phyloP scores from a whole-genome alignment of 352 stramenopile genomes.

The Pseudoperonospora humuli region DNA sequence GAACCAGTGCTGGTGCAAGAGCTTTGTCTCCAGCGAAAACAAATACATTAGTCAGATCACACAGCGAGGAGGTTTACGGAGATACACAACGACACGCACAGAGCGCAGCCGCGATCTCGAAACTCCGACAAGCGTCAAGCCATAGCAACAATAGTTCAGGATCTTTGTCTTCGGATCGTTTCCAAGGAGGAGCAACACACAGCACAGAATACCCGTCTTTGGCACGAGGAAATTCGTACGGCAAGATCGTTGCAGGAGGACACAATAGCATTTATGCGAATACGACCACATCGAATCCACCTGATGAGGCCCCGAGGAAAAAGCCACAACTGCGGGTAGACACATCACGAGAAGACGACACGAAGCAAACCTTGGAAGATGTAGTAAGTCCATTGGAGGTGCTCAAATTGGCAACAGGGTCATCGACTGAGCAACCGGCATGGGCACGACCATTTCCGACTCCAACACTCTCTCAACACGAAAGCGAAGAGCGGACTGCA shows the following conservation, averaged over 20 bases:
- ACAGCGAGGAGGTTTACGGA: conserved; percentile 21
- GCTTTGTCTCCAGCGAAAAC: conserved; percentile 15
- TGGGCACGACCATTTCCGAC: conserved; percentile 68
- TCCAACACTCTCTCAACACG: conserved; percentile 28
- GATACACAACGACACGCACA: conserved; percentile 64
- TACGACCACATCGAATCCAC: background rate
- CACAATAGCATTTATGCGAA: conserved; percentile 14
- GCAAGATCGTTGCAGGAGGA: conserved; percentile 40
- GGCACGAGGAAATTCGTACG: conserved; percentile 32
- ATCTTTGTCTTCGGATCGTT: conserved; percentile 17
- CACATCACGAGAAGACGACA: conserved; percentile 28
- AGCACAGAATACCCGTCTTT: conserved; percentile 15
- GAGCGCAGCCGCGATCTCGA: conserved; percentile 64
- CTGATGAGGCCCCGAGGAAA: conserved; percentile 8
- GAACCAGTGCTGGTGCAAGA: conserved; percentile 19
- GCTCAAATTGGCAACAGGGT: conserved; percentile 57
- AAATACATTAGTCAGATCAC: conserved; percentile 18
- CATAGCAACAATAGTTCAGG: conserved; percentile 21
- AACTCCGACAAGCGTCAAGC: conserved; percentile 35
- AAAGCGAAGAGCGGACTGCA: conserved; percentile 23
- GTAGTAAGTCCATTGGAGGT: conserved; percentile 59
- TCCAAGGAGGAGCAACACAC: conserved; percentile 12
- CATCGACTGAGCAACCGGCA: conserved; percentile 48
- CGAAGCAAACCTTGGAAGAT: conserved; percentile 14
- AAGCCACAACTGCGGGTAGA: conserved; percentile 48